These are phyloP conservation scores for Candida arabinofermentans DNA, from an alignment of 805 yeast genomes.

Conservation along the genomic window DNA sequence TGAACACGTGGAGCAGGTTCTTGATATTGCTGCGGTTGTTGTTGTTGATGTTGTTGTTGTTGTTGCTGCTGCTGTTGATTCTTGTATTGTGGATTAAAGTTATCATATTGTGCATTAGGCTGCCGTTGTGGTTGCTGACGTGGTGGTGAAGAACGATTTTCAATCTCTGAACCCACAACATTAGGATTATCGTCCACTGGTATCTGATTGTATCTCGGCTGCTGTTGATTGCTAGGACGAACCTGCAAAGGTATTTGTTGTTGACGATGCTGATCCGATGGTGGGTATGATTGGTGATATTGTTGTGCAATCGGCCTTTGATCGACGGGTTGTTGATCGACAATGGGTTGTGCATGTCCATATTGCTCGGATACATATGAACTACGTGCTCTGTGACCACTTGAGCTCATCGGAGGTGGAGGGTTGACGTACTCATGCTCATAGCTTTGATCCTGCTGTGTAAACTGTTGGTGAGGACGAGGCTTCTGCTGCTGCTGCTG, in stretches of 20 bases:
- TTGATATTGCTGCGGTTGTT: not conserved
- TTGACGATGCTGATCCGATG: not conserved
- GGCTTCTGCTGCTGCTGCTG: not conserved
- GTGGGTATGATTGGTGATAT: not conserved
- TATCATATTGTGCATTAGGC: no score
- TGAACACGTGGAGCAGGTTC: not conserved
- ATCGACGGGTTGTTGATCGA: not conserved
- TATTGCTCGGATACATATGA: not conserved
- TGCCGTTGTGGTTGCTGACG: slow-evolving; percentile 1
- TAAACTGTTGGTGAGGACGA: not conserved
- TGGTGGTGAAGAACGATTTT: not conserved
- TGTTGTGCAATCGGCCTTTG: not conserved
- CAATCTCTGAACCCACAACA: no score
- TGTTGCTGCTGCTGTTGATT: not conserved
- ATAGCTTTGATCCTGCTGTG: not conserved
- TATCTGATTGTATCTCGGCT: not conserved
- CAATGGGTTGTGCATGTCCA: not conserved
- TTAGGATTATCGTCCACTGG: no score
- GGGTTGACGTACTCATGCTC: not conserved
- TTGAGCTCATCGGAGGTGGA: not conserved
- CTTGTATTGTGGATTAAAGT: not conserved
- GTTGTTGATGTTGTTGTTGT: not conserved
- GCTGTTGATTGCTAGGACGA: not conserved
- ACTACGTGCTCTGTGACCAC: not conserved
- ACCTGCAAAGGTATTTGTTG: not conserved